A percentile compares a stretch with the other conserved stretches of the same genome.
Evolutionary conservation across 2,329 filamentous ascomycete species (phyloP).

Genomic region (Monilinia fructigena): DNA sequence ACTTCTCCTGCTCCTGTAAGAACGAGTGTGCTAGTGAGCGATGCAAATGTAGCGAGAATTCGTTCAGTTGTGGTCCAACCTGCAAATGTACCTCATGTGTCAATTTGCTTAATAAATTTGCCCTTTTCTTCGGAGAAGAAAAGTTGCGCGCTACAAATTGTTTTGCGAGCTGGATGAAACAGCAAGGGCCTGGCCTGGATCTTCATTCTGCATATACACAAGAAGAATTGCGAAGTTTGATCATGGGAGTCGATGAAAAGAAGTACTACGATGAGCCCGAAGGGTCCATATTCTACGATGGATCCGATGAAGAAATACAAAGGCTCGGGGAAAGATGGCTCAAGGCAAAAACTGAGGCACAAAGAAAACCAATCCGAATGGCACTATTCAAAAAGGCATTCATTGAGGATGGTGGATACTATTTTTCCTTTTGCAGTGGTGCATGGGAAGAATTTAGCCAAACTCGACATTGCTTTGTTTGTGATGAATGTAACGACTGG

Average conservation of each 20-base stretch:
- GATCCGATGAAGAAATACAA: neutral
- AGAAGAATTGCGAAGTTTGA: slow-evolving; percentile 11
- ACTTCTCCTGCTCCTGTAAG: slow-evolving; percentile 10
- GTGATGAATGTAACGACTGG: slow-evolving; percentile 19
- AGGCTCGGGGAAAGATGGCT: slow-evolving; percentile 15
- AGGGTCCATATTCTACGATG: slow-evolving; percentile 13
- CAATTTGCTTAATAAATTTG: slow-evolving; percentile 10
- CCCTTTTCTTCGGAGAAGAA: slow-evolving; percentile 12
- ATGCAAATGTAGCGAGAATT: slow-evolving; percentile 19
- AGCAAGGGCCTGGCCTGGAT: neutral
- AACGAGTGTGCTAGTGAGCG: neutral
- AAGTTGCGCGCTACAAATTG: slow-evolving; percentile 17
- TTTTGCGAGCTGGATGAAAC: slow-evolving; percentile 16
- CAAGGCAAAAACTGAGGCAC: slow-evolving; percentile 1
- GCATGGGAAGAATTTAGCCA: slow-evolving; percentile 5
- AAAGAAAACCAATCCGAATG: slow-evolving; percentile 11
- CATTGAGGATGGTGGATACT: slow-evolving; percentile 2
- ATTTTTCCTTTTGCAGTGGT: slow-evolving; percentile 13
- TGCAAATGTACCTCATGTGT: slow-evolving; percentile 21
- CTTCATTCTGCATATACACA: slow-evolving; percentile 12
- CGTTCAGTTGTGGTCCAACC: slow-evolving; percentile 4
- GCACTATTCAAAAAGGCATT: slow-evolving; percentile 13
- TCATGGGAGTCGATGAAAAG: slow-evolving; percentile 18
- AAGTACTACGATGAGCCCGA: slow-evolving; percentile 11
- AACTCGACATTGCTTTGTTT: slow-evolving; percentile 11